Conservation (phyloP, 306 rosid genomes). For the Vicia sativa region DNA sequence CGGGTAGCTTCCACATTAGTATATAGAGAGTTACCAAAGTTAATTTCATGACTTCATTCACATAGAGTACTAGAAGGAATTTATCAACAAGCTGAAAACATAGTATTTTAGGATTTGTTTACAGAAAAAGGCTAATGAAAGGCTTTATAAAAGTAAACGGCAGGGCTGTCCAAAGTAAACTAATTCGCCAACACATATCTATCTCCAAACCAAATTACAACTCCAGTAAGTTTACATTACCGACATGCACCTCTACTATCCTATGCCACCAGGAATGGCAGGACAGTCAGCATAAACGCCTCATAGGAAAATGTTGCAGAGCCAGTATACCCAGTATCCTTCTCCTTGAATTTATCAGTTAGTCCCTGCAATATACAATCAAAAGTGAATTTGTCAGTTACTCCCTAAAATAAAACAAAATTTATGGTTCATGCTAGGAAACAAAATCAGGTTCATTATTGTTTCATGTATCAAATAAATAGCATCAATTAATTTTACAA, state of each 20-base stretch:
- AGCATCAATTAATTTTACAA: neutral
- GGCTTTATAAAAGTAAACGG: neutral
- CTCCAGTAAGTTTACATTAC: neutral
- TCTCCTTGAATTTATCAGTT: conserved; percentile 93
- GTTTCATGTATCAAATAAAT: conserved; percentile 26
- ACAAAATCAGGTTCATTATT: conserved; percentile 7
- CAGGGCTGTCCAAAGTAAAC: conserved; percentile 4
- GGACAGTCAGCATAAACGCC: conserved; percentile 89
- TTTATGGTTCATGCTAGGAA: neutral
- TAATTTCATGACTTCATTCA: conserved; percentile 16
- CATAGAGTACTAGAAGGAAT: neutral
- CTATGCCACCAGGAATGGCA: conserved; percentile 85
- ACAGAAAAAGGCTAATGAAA: neutral
- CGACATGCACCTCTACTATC: conserved; percentile 24
- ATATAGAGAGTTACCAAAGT: neutral
- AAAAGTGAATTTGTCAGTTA: conserved; percentile 69
- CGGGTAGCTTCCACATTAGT: no score
- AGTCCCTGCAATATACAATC: conserved; percentile 66
- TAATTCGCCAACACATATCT: conserved; percentile 6
- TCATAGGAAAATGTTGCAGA: conserved; percentile 81
- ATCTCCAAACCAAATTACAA: conserved; percentile 24
- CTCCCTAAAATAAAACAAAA: conserved; percentile 33
- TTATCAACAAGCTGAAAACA: conserved; percentile 1
- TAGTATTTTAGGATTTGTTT: conserved; percentile 19
- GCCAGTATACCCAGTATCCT: conserved; percentile 70